phyloP scores from a whole-genome alignment of 768 basidiomycete species.

The Chalciporus pseudorubinellus region DNA sequence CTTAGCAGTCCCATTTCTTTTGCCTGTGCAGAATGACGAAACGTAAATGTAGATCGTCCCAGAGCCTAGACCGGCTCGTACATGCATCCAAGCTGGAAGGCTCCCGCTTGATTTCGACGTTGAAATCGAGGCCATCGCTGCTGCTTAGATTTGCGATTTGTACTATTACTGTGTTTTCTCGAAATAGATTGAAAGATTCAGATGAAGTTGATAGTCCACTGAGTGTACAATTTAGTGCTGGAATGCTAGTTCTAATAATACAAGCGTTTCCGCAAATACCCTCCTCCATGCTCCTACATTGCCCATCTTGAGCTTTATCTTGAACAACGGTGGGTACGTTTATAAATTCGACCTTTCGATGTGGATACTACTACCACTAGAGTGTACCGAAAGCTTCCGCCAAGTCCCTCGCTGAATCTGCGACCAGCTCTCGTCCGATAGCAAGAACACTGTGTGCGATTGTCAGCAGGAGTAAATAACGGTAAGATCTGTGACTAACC shows the following conservation, averaged over 20 bases:
- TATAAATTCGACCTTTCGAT: not conserved
- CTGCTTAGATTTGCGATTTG: constrained; percentile 18
- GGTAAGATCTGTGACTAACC: constrained; percentile 15
- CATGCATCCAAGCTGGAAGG: constrained; percentile 71
- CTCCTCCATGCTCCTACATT: too few species aligned
- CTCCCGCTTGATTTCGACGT: constrained; percentile 69
- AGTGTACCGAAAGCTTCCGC: constrained; percentile 30
- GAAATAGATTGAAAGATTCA: too few species aligned
- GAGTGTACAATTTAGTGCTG: too few species aligned
- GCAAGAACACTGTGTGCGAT: constrained; percentile 32
- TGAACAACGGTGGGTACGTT: not conserved
- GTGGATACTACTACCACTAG: not conserved
- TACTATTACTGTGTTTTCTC: not conserved
- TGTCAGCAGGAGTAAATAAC: constrained; percentile 7
- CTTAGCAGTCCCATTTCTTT: not conserved
- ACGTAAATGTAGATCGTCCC: constrained; percentile 39
- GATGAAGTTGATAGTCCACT: too few species aligned
- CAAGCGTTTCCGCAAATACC: too few species aligned
- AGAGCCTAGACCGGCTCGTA: constrained; percentile 65
- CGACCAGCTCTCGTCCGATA: constrained; percentile 37
- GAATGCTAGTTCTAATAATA: too few species aligned
- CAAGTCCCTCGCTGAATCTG: constrained; percentile 37
- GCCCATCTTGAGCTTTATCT: too few species aligned
- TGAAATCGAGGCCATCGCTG: constrained; percentile 72
- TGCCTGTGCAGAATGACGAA: not conserved